Conservation (phyloP, 1,284 basidiomycete genomes). For the Tylopilus sp. region DNA sequence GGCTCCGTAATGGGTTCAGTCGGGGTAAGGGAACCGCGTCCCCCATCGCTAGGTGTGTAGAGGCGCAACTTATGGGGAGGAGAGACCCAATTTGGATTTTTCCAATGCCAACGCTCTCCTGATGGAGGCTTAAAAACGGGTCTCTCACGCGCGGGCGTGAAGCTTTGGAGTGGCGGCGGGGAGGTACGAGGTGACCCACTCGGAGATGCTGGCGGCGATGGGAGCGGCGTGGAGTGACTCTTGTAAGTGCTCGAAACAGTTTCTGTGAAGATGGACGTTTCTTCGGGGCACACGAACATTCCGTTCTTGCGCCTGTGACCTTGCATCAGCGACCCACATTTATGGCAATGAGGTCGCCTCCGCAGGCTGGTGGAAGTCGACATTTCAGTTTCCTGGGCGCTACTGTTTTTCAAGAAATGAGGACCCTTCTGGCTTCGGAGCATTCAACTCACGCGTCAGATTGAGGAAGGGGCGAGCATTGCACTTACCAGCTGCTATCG, state of each 20-base stretch:
- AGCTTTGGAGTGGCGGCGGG: constrained; percentile 10
- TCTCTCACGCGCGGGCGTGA: constrained; percentile 21
- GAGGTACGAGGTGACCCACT: constrained; percentile 23
- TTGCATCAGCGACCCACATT: constrained; percentile 34
- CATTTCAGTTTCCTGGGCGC: constrained; percentile 16
- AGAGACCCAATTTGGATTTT: constrained; percentile 35
- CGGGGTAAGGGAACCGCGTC: constrained; percentile 28
- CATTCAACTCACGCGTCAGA: constrained; percentile 1
- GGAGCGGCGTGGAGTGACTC: constrained; percentile 28
- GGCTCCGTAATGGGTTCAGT: constrained; percentile 31
- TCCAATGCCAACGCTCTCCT: constrained; percentile 34
- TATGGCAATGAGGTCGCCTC: constrained; percentile 35
- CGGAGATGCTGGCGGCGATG: constrained; percentile 29
- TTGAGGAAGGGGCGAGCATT: not conserved
- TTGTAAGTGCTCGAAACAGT: constrained; percentile 13
- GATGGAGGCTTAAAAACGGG: constrained; percentile 28
- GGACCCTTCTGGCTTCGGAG: constrained; percentile 2
- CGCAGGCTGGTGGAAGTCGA: constrained; percentile 31
- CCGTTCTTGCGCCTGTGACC: constrained; percentile 34
- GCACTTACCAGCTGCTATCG: constrained; percentile 28
- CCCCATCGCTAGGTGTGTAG: constrained; percentile 23
- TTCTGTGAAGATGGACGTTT: constrained; percentile 14
- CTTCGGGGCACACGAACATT: constrained; percentile 27
- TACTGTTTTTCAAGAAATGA: constrained; percentile 4
- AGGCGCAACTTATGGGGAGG: constrained; percentile 31